Percentiles rank a stretch among this genome's conserved stretches.
phyloP scores from a whole-genome alignment of 169 alveolate genomes.

The Eimeria maxima region DNA sequence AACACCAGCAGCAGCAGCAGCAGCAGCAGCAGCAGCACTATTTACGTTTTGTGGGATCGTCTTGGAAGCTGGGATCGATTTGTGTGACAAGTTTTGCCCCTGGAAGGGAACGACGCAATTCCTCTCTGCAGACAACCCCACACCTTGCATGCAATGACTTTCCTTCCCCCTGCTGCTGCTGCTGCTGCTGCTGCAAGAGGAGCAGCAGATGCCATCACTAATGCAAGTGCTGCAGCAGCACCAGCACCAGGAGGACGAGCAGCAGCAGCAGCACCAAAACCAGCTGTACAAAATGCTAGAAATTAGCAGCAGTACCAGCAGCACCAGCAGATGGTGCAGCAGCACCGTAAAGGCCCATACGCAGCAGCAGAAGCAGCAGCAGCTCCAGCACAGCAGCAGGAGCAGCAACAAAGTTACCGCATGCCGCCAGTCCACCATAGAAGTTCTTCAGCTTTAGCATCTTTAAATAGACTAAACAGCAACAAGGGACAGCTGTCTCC shows the following conservation, averaged over 20 bases:
- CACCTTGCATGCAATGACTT: too few species aligned
- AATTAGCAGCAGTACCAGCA: too few species aligned
- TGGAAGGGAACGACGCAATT: not conserved
- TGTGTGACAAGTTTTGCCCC: not conserved
- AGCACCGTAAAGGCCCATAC: not conserved
- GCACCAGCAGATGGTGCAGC: not conserved
- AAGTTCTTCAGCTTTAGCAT: not conserved
- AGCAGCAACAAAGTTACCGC: not conserved
- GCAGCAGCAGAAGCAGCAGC: not conserved
- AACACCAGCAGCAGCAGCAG: too few species aligned
- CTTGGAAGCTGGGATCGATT: conserved; percentile 26
- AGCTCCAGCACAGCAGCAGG: too few species aligned
- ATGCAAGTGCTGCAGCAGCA: too few species aligned
- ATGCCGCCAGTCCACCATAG: not conserved
- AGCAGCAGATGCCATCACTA: too few species aligned
- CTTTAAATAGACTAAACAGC: not conserved
- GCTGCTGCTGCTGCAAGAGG: too few species aligned
- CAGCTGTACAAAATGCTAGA: too few species aligned
- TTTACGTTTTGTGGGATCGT: conserved; percentile 5
- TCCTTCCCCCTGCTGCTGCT: too few species aligned
- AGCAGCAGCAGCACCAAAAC: too few species aligned
- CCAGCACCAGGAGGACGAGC: too few species aligned
- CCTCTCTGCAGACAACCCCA: not conserved
- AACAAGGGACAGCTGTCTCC: not conserved
- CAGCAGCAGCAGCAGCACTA: conserved; percentile 34